These are phyloP conservation scores for Apiotrichum gamsii DNA, from an alignment of 1,284 basidiomycete species.

Conservation along the genomic window DNA sequence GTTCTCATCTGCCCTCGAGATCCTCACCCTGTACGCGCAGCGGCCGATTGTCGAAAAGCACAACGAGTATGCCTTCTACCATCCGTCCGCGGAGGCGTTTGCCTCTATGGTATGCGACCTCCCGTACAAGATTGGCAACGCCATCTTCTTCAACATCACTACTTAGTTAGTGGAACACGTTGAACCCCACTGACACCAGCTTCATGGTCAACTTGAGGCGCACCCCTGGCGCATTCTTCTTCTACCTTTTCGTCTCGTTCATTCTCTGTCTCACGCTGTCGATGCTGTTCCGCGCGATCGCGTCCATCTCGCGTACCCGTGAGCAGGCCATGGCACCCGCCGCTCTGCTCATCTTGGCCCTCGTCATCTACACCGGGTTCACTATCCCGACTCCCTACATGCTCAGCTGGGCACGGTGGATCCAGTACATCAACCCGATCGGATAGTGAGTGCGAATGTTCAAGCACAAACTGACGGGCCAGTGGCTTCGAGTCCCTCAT, in stretches of 20 bases:
- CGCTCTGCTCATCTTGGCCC: slow-evolving; percentile 47
- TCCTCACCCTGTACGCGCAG: slow-evolving; percentile 50
- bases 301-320: slow-evolving; percentile 43
- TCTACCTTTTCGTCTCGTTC: slow-evolving; percentile 46
- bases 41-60: slow-evolving; percentile 49
- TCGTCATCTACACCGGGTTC: slow-evolving; percentile 51
- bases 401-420: slow-evolving; percentile 51
- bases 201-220: slow-evolving; percentile 49
- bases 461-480: slow-evolving; percentile 3
- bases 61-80: slow-evolving; percentile 48
- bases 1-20: slow-evolving; percentile 34
- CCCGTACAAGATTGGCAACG: slow-evolving; percentile 49
- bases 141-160: slow-evolving; percentile 42
- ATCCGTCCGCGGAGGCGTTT: slow-evolving; percentile 48
- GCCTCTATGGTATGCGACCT: slow-evolving; percentile 50
- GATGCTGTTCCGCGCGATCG: slow-evolving; percentile 52
- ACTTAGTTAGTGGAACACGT: slow-evolving; percentile 41
- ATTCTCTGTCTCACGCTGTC: slow-evolving; percentile 48
- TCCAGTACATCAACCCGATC: slow-evolving; percentile 51
- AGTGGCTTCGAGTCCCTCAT: slow-evolving; percentile 48
- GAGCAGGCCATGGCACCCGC: slow-evolving; percentile 49
- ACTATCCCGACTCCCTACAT: slow-evolving; percentile 45
- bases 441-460: slow-evolving; percentile 16
- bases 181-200: slow-evolving; percentile 2
- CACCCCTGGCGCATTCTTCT: slow-evolving; percentile 42